Percentiles rank a stretch among this genome's conserved stretches.
Conservation (phyloP, 371 early-diverging fungal genomes). For the Capniomyces stellatus region DNA sequence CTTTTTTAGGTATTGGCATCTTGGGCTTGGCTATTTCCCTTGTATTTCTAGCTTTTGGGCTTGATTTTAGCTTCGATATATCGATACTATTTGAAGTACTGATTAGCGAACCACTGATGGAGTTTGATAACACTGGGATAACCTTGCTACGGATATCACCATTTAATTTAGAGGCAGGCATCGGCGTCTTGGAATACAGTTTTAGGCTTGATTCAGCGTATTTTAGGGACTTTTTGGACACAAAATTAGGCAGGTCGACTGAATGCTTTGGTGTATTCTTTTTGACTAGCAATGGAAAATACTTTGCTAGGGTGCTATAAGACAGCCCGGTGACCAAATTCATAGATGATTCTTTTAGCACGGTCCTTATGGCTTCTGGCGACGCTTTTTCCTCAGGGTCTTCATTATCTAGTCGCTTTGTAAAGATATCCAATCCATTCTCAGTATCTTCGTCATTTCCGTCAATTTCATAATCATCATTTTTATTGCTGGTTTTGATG, state of each 20-base stretch:
- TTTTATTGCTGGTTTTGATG: no score
- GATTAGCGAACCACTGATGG: no score
- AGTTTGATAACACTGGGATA: background rate
- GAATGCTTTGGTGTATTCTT: background rate
- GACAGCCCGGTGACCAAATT: slow-evolving; percentile 2
- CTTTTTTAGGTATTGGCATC: background rate
- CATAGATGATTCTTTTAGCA: slow-evolving; percentile 13
- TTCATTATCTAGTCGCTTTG: no score
- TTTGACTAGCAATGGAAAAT: slow-evolving; percentile 4
- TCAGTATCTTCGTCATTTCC: slow-evolving; percentile 10
- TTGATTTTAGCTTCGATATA: background rate
- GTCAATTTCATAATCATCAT: no score
- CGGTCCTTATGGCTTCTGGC: no score
- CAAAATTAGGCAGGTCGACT: background rate
- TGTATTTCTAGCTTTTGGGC: background rate
- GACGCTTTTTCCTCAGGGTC: no score
- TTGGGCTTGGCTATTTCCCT: background rate
- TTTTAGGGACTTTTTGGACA: background rate
- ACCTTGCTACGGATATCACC: background rate
- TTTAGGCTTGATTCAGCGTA: background rate
- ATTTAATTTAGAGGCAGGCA: background rate
- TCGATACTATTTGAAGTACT: no score
- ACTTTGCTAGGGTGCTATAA: slow-evolving; percentile 2
- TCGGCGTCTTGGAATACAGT: background rate
- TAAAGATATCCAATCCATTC: slow-evolving; percentile 6